Percentiles rank a stretch among this genome's conserved stretches.
phyloP scores from a whole-genome alignment of 1,284 basidiomycete species.

The Gymnopus androsaceus region DNA sequence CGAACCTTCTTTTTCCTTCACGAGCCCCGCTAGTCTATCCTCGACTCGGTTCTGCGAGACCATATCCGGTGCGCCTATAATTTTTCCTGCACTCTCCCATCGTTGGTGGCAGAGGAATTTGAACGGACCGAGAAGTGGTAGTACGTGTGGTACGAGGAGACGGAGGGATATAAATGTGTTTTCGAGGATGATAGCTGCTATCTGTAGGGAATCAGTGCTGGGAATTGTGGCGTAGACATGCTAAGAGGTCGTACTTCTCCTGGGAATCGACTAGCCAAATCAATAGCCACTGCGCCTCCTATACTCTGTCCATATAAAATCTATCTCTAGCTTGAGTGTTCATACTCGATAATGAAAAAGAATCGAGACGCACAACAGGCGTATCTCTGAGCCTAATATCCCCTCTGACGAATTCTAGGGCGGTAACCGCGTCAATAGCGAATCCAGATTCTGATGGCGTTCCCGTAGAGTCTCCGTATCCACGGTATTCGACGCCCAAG shows the following conservation, averaged over 20 bases:
- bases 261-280: conserved; percentile 82
- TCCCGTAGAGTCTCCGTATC: conserved; percentile 87
- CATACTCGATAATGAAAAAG: conserved; percentile 18
- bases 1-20: background rate
- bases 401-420: conserved; percentile 74
- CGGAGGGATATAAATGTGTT: conserved; percentile 90
- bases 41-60: background rate
- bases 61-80: background rate
- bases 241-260: conserved; percentile 47
- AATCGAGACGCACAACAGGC: conserved; percentile 52
- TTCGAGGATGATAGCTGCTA: conserved; percentile 84
- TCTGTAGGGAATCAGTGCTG: conserved; percentile 38
- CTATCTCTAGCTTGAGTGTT: conserved; percentile 33
- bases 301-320: conserved; percentile 93
- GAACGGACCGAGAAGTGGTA: conserved; percentile 79
- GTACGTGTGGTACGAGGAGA: conserved; percentile 75
- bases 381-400: conserved; percentile 73
- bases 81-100: conserved; percentile 68
- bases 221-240: conserved; percentile 1
- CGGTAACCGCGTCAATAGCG: conserved; percentile 79
- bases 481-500: conserved; percentile 86
- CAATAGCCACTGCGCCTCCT: conserved; percentile 92
- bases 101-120: conserved; percentile 87
- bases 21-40: background rate
- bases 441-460: conserved; percentile 83